Evolutionary conservation across 768 basidiomycete species (phyloP).

Genomic region (Dendrothele bispora): DNA sequence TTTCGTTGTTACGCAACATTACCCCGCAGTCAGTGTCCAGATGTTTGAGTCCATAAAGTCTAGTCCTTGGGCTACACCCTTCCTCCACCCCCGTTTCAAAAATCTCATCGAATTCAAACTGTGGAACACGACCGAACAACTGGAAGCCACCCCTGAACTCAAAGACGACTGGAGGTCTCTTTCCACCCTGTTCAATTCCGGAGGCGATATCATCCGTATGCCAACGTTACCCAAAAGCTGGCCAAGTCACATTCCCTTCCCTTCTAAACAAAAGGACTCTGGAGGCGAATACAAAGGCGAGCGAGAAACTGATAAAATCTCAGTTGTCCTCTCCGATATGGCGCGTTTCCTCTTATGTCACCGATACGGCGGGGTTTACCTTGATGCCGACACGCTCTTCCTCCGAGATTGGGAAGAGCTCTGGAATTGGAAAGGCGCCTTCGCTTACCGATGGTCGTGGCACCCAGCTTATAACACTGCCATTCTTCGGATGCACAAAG

Average conservation of each 20-base stretch:
- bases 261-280: conserved; percentile 11
- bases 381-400: conserved; percentile 73
- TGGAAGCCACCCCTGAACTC: conserved; percentile 64
- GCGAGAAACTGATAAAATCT: conserved; percentile 63
- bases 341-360: conserved; percentile 73
- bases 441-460: conserved; percentile 75
- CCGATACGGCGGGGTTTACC: conserved; percentile 71
- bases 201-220: conserved; percentile 49
- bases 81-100: conserved; percentile 65
- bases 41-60: conserved; percentile 56
- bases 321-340: conserved; percentile 72
- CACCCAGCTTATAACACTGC: conserved; percentile 75
- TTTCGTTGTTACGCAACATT: conserved; percentile 45
- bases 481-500: conserved; percentile 65
- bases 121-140: conserved; percentile 79
- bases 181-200: conserved; percentile 62
- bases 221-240: conserved; percentile 16
- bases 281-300: conserved; percentile 9
- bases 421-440: conserved; percentile 73
- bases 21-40: conserved; percentile 35
- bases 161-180: conserved; percentile 64
- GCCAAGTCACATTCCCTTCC: conserved; percentile 5
- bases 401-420: conserved; percentile 78
- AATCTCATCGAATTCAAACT: conserved; percentile 68
- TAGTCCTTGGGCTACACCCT: conserved; percentile 72